These are phyloP conservation scores for Daldinia eschscholtzii DNA, from an alignment of 2,329 filamentous ascomycete species.

Conservation along the genomic window DNA sequence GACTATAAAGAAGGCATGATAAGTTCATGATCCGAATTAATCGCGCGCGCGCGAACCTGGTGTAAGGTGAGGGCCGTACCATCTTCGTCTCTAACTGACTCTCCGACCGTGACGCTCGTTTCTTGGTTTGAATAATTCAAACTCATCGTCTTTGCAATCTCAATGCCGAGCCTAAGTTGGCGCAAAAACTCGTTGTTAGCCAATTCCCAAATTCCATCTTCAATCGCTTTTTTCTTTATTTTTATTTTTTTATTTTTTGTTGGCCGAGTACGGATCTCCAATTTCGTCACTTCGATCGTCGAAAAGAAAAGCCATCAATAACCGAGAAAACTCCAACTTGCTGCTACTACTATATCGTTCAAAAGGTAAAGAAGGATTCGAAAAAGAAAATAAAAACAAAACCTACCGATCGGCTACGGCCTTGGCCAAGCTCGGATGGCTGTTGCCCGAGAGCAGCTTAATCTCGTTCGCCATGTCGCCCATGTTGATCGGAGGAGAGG, in stretches of 20 bases:
- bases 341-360: constrained; percentile 5
- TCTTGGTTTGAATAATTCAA: constrained; percentile 90
- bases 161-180: constrained; percentile 74
- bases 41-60: constrained; percentile 65
- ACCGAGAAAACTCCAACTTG: constrained; percentile 29
- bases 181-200: constrained; percentile 33
- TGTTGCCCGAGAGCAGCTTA: constrained; percentile 58
- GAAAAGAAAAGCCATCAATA: constrained; percentile 39
- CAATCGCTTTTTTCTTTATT: constrained; percentile 8
- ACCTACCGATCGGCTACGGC: constrained; percentile 56
- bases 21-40: constrained; percentile 64
- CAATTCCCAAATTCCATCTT: constrained; percentile 19
- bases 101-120: constrained; percentile 91
- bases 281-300: constrained; percentile 30
- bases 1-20: constrained; percentile 60
- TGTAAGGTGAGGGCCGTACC: constrained; percentile 68
- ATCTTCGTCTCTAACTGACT: constrained; percentile 97
- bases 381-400: constrained; percentile 27
- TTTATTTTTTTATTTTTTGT: background rate
- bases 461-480: constrained; percentile 56
- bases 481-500: constrained; percentile 38
- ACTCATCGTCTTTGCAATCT: constrained; percentile 82
- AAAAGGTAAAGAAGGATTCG: constrained; percentile 16
- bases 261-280: constrained; percentile 21
- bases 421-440: constrained; percentile 55